Percentiles rank a stretch among this genome's conserved stretches.
Conservation (phyloP, 1,139 yeast species). For the Saccharomyces hybrid region DNA sequence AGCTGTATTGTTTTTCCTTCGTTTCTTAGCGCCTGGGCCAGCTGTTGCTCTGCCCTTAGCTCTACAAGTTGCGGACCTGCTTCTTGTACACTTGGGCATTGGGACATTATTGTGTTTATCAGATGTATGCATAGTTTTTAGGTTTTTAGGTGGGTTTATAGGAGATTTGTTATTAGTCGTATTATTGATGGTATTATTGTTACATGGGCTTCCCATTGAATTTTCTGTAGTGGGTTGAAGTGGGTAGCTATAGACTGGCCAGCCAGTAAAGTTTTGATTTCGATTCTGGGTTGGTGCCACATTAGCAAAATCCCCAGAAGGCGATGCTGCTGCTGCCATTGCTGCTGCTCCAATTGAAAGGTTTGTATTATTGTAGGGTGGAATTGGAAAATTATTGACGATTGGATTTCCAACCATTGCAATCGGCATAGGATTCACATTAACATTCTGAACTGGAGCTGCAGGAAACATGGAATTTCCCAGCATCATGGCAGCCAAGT, state of each 20-base stretch:
- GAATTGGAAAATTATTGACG: slow-evolving; percentile 1
- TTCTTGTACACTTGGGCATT: not conserved
- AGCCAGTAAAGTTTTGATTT: slow-evolving; percentile 7
- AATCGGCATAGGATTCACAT: slow-evolving; percentile 1
- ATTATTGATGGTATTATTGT: not conserved
- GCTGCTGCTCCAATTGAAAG: slow-evolving; percentile 18
- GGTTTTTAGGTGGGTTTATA: not conserved
- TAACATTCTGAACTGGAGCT: not conserved
- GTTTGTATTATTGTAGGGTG: slow-evolving; percentile 18
- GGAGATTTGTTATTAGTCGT: not conserved
- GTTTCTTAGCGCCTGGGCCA: not conserved
- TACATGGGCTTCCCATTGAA: not conserved
- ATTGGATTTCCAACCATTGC: not conserved
- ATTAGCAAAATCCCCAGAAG: not conserved
- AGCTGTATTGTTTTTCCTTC: not conserved
- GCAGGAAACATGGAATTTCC: not conserved
- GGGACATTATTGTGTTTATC: not conserved
- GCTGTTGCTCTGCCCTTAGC: not conserved
- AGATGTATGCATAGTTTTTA: not conserved
- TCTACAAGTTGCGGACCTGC: not conserved
- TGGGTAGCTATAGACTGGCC: slow-evolving; percentile 17
- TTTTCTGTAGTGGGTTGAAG: slow-evolving; percentile 3
- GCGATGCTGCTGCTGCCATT: slow-evolving; percentile 10
- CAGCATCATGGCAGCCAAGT: slow-evolving; percentile 13
- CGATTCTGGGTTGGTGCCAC: not conserved